These are phyloP conservation scores for Selenicereus undatus DNA, from an alignment of 148 eudicot species.

Conservation along the genomic window DNA sequence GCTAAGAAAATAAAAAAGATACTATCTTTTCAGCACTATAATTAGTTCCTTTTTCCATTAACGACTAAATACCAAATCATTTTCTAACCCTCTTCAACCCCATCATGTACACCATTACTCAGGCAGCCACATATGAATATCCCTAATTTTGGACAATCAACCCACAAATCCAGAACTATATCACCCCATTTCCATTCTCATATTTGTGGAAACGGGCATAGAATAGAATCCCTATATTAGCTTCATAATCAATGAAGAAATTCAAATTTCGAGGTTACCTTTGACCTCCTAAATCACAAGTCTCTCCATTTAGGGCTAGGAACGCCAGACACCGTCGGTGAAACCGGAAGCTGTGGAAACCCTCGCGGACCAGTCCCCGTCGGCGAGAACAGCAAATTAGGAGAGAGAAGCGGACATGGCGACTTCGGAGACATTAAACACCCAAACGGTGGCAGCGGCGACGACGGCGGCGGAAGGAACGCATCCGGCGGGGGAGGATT, in stretches of 20 bases:
- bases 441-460: slow-evolving; percentile 55
- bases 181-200: not conserved
- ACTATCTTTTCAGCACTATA: slow-evolving; percentile 9
- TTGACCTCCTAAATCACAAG: slow-evolving; percentile 2
- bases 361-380: slow-evolving; percentile 45
- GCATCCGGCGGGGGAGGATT: slow-evolving; percentile 11
- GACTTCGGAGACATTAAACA: slow-evolving; percentile 70
- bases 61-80: not conserved
- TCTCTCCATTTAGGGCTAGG: slow-evolving; percentile 70
- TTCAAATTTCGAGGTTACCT: slow-evolving; percentile 19
- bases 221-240: slow-evolving; percentile 1
- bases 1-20: not conserved
- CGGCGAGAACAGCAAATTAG: slow-evolving; percentile 47
- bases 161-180: slow-evolving; percentile 9
- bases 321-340: slow-evolving; percentile 37
- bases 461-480: slow-evolving; percentile 17
- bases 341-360: slow-evolving; percentile 56
- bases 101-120: slow-evolving; percentile 19
- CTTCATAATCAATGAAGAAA: not conserved
- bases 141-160: slow-evolving; percentile 10
- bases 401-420: slow-evolving; percentile 46
- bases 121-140: slow-evolving; percentile 15
- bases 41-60: slow-evolving; percentile 12
- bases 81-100: not conserved
- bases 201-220: not conserved